These are phyloP conservation scores for Cutaneotrichosporon spelunceum DNA, from an alignment of 1,284 basidiomycete species.

Conservation along the genomic window DNA sequence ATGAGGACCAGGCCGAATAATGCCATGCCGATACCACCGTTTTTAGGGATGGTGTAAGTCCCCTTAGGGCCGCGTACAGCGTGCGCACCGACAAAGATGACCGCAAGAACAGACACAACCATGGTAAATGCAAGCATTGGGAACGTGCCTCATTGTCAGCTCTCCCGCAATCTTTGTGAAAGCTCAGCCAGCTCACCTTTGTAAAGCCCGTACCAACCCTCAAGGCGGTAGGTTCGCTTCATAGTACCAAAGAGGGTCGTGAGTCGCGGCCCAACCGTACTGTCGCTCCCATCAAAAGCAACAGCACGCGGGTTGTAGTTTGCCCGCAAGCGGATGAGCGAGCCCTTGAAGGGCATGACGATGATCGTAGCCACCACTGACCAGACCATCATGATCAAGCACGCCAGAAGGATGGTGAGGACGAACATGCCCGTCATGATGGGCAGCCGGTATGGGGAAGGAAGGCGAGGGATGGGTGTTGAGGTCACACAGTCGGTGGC, in stretches of 20 bases:
- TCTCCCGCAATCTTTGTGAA: too few relatives aligned
- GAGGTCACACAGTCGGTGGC: not conserved
- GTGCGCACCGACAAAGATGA: conserved; percentile 49
- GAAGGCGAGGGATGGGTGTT: not conserved
- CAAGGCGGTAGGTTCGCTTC: conserved; percentile 67
- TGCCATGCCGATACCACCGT: conserved; percentile 57
- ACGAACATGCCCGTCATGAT: conserved; percentile 18
- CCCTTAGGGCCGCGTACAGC: conserved; percentile 55
- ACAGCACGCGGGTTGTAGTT: conserved; percentile 60
- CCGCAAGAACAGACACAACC: conserved; percentile 40
- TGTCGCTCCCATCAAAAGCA: conserved; percentile 61
- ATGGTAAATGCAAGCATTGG: conserved; percentile 68
- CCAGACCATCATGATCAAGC: conserved; percentile 42
- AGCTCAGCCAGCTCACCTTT: conserved; percentile 63
- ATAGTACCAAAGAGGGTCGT: conserved; percentile 59
- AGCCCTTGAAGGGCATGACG: conserved; percentile 50
- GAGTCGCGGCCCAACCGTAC: conserved; percentile 51
- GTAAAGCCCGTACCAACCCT: conserved; percentile 77
- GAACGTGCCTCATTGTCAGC: conserved; percentile 55
- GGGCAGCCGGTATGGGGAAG: not conserved
- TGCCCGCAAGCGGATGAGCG: conserved; percentile 50
- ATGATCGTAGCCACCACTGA: conserved; percentile 44
- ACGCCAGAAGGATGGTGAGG: conserved; percentile 43
- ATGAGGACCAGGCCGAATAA: conserved; percentile 56
- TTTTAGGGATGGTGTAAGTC: conserved; percentile 64